These are phyloP conservation scores for sweet orange (Citrus sinensis) DNA, from an alignment of 345 rosid genomes.

Conservation along the genomic window DVS_A1.0 CM039162.1:9124001-9124500, in stretches of 20 bases:
- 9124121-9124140: not conserved
- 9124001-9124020: not conserved
- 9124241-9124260: not conserved
- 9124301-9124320: no score
- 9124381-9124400: not conserved
- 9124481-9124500: constrained; percentile 54
- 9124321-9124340: no score
- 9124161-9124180: no score
- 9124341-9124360: not conserved
- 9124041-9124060: not conserved
- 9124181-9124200: no score
- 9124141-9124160: not conserved
- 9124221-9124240: not conserved
- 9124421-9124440: not conserved
- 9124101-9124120: not conserved
- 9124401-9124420: not conserved
- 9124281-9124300: not conserved
- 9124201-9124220: not conserved
- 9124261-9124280: constrained; percentile 6
- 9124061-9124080: not conserved
- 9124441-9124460: not conserved
- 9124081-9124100: no score
- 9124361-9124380: not conserved
- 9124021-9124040: no score
- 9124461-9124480: constrained; percentile 46